phyloP scores from a whole-genome alignment of 2,329 filamentous ascomycete species.

The Dactylella cylindrospora region DNA sequence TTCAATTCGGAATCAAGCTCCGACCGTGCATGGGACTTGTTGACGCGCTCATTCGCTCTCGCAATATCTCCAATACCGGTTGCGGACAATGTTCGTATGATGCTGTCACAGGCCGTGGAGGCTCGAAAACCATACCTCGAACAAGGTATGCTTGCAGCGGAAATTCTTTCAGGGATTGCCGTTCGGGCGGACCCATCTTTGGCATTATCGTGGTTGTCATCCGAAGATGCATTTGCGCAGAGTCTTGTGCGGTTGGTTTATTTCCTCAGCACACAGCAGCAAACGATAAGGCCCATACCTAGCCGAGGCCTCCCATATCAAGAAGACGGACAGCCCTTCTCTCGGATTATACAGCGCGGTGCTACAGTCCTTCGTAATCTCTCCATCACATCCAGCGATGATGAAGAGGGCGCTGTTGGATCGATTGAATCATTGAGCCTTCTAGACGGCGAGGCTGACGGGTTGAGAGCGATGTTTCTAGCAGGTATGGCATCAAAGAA shows the following conservation, averaged over 20 bases:
- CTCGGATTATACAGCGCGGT: conserved; percentile 65
- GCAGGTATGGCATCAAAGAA: conserved; percentile 65
- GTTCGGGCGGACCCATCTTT: conserved; percentile 71
- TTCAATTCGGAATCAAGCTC: conserved; percentile 71
- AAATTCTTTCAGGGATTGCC: conserved; percentile 77
- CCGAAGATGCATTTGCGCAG: conserved; percentile 78
- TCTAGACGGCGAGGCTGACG: conserved; percentile 50
- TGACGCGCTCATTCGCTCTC: conserved; percentile 83
- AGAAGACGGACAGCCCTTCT: conserved; percentile 49
- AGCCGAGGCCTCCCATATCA: conserved; percentile 48
- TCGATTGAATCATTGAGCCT: conserved; percentile 50
- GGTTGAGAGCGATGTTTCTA: conserved; percentile 59
- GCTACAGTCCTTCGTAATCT: conserved; percentile 68
- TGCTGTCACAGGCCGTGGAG: conserved; percentile 69
- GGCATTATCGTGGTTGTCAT: conserved; percentile 77
- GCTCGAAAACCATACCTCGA: conserved; percentile 84
- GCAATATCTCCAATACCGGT: conserved; percentile 77
- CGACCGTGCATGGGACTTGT: conserved; percentile 70
- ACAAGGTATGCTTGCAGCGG: conserved; percentile 86
- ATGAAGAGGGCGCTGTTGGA: conserved; percentile 55
- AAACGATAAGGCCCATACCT: conserved; percentile 57
- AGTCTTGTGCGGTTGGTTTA: conserved; percentile 75
- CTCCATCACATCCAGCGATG: conserved; percentile 63
- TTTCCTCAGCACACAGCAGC: conserved; percentile 64
- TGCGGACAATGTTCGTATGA: conserved; percentile 57